phyloP scores from a whole-genome alignment of 1,139 yeast species.

The Debaryomycetaceae sp. region DNA sequence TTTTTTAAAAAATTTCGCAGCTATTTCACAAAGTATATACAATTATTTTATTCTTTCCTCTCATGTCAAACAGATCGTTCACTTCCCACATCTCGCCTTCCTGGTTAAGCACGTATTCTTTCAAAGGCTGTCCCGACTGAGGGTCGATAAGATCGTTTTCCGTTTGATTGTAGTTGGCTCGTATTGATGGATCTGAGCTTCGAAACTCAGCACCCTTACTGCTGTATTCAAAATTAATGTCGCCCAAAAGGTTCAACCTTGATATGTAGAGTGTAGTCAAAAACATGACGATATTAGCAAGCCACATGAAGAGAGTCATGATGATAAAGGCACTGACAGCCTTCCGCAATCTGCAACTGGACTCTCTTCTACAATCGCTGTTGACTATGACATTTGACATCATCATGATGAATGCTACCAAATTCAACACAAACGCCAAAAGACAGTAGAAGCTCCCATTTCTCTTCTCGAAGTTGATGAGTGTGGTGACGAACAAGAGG shows the following conservation, averaged over 20 bases:
- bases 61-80: constrained; percentile 20
- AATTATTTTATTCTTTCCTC: constrained; percentile 29
- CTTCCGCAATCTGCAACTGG: constrained; percentile 31
- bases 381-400: constrained; percentile 23
- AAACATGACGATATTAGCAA: constrained; percentile 36
- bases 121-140: constrained; percentile 15
- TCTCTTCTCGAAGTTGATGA: constrained; percentile 38
- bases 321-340: constrained; percentile 39
- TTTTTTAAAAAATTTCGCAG: neutral
- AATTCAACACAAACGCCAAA: constrained; percentile 28
- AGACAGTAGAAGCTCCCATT: constrained; percentile 44
- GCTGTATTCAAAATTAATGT: constrained; percentile 35
- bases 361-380: constrained; percentile 14
- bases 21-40: constrained; percentile 24
- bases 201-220: constrained; percentile 15
- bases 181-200: neutral
- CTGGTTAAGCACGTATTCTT: constrained; percentile 29
- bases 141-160: neutral
- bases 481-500: constrained; percentile 29
- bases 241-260: constrained; percentile 32
- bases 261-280: constrained; percentile 42
- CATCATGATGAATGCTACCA: constrained; percentile 33
- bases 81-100: constrained; percentile 36
- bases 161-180: neutral
- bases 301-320: constrained; percentile 40